These are phyloP conservation scores for Croton setiger DNA, from an alignment of 441 rosid species.

Conservation along the genomic window DNA sequence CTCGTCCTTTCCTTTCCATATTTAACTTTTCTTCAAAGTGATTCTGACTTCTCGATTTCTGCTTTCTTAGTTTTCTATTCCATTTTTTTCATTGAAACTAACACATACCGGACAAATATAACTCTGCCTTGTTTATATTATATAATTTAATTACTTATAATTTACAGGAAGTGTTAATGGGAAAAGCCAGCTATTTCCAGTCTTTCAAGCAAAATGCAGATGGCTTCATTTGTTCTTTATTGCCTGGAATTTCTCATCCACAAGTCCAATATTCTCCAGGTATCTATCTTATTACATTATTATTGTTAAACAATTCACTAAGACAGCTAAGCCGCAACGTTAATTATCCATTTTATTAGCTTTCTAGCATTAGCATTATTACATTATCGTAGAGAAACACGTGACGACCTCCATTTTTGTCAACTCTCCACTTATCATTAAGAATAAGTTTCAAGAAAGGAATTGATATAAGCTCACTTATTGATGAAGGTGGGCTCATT, in stretches of 20 bases:
- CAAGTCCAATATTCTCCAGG: constrained; percentile 97
- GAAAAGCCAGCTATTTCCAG: constrained; percentile 77
- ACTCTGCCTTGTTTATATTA: neutral
- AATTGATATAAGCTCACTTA: too few relatives aligned
- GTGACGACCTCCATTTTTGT: constrained; percentile 6
- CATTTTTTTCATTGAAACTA: constrained; percentile 4
- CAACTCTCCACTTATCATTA: neutral
- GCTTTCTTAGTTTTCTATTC: constrained; percentile 19
- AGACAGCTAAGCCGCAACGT: constrained; percentile 17
- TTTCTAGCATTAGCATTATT: neutral
- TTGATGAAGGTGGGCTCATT: constrained; percentile 61
- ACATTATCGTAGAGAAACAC: constrained; percentile 5
- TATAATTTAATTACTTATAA: neutral
- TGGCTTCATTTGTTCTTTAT: constrained; percentile 76
- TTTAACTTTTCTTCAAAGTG: constrained; percentile 22
- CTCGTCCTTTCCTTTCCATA: constrained; percentile 34
- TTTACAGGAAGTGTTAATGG: constrained; percentile 88
- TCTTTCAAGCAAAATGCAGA: constrained; percentile 90
- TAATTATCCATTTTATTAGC: neutral
- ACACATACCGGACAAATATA: constrained; percentile 4
- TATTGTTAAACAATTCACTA: neutral
- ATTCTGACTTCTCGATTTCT: constrained; percentile 16
- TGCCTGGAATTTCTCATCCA: constrained; percentile 87
- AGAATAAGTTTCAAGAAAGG: too few relatives aligned
- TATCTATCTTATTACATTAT: constrained; percentile 16